Base-by-base conservation (phyloP, 352 stramenopile species). In the Hyaloperonospora arabidopsidis region DNA sequence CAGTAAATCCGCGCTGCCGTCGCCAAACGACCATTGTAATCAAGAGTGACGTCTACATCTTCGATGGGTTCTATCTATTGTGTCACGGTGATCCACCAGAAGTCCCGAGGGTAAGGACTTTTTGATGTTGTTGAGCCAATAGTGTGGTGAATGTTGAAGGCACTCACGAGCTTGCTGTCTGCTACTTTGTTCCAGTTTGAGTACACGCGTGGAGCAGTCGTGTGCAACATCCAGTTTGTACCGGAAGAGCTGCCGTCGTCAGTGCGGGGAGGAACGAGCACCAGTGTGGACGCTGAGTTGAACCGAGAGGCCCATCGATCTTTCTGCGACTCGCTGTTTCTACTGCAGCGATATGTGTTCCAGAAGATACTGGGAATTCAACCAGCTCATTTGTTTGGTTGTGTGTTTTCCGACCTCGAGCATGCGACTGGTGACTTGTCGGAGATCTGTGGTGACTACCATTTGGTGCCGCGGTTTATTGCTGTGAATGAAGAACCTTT, bases 1-100 rank as follows among this genome's bases (percentile, higher is more conserved):
- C 38, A 92, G 82, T 89, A 63, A 92, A 92, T 49, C 82, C 82
- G 39, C 77, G 82, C 22, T 90, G 76, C 47, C 52, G 59, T 8
- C 72, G 61, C 18, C 88, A 90, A 70, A 92, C 84, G 17, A 76
- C 76, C 14, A 75, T 93, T 35, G 63, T 77, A 25, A 67, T 81
- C n/a, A 68, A 79, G 15, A 65, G 72, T 25, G 67, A 67, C 22
- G 65, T 87, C 19, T 90, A 89, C 54, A 55, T 91, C 22, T 94
- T 94, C 48, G 84, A 94, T 45, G 84, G 84, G 32, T 93, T 93
- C 55, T 92, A 87, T 68, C 53, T 94, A 49, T 67, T 94, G 14
- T 89, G 72, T 38, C 82, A 92, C 19, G 65, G 72, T 29, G 65
- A 86, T 2, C 68, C 74, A 8, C 61, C 63, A 0, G 63, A 80